Evolutionary conservation across 2,329 filamentous ascomycete genomes (phyloP).

Genomic region (Sporothrix mexicana): DNA sequence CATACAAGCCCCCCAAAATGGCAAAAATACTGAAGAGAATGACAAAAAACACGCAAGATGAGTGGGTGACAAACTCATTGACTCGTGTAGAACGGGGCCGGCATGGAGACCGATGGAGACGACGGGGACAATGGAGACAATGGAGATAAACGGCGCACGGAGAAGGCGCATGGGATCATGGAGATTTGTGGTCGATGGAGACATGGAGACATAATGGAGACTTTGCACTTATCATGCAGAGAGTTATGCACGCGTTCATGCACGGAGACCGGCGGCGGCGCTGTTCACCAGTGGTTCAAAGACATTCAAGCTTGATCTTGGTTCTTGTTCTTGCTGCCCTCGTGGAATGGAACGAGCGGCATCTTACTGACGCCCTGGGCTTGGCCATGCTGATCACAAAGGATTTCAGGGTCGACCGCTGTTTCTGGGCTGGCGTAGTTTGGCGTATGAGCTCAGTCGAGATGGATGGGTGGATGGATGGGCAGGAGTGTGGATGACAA

Average conservation of each 20-base stretch:
- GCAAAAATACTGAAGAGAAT: neutral
- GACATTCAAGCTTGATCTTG: neutral
- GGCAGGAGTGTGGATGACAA: no score
- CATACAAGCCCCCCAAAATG: no score
- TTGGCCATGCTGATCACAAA: neutral
- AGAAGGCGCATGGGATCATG: neutral
- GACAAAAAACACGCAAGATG: neutral
- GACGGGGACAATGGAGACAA: neutral
- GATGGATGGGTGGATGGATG: no score
- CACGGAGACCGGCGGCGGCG: neutral
- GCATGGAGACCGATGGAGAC: neutral
- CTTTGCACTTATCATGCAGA: neutral
- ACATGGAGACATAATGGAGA: neutral
- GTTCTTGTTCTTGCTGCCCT: neutral
- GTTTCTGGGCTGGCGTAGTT: neutral
- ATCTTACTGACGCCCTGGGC: neutral
- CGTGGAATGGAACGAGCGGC: neutral
- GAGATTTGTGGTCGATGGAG: neutral
- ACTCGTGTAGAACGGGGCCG: slow-evolving; percentile 13
- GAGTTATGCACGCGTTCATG: neutral
- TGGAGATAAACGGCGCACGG: neutral
- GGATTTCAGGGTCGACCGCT: slow-evolving; percentile 6
- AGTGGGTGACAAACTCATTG: slow-evolving; percentile 13
- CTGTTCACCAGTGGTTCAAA: neutral
- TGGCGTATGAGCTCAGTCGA: slow-evolving; percentile 2